These are phyloP conservation scores for Lophiostoma macrostomum DNA, from an alignment of 495 filamentous ascomycete genomes.

Conservation along the genomic window DNA sequence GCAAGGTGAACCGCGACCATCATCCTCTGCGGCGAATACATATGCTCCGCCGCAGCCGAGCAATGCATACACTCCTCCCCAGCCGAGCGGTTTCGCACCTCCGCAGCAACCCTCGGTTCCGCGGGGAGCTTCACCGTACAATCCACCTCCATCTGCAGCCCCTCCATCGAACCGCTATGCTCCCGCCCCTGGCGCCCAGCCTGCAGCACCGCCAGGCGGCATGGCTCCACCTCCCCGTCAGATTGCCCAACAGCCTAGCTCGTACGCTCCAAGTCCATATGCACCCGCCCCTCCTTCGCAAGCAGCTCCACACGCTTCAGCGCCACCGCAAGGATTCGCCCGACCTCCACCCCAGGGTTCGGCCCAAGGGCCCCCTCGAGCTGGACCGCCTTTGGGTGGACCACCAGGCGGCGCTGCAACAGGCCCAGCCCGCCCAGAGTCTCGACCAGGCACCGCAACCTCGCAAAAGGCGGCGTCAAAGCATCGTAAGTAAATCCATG, in stretches of 20 bases:
- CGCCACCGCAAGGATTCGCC: slow-evolving; percentile 43
- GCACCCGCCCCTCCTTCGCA: slow-evolving; percentile 14
- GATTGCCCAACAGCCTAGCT: slow-evolving; percentile 40
- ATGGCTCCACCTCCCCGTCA: slow-evolving; percentile 34
- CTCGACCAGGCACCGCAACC: slow-evolving; percentile 53
- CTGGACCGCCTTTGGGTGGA: slow-evolving; percentile 45
- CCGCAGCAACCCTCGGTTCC: slow-evolving; percentile 54
- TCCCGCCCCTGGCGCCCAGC: slow-evolving; percentile 59
- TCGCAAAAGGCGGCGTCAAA: slow-evolving; percentile 50
- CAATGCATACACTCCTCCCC: slow-evolving; percentile 24
- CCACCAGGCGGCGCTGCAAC: slow-evolving; percentile 52
- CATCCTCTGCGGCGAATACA: slow-evolving; percentile 64
- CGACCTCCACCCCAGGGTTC: slow-evolving; percentile 39
- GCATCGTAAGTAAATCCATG: slow-evolving; percentile 57
- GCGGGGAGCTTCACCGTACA: slow-evolving; percentile 83
- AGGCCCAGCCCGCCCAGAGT: slow-evolving; percentile 45
- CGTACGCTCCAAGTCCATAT: slow-evolving; percentile 34
- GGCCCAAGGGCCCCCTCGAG: slow-evolving; percentile 43
- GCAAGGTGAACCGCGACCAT: slow-evolving; percentile 44
- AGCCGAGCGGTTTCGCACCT: slow-evolving; percentile 47
- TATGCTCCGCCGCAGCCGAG: slow-evolving; percentile 63
- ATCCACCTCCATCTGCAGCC: slow-evolving; percentile 70
- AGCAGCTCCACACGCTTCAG: slow-evolving; percentile 10
- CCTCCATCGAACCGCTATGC: slow-evolving; percentile 82
- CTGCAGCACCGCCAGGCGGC: slow-evolving; percentile 29